Conservation (phyloP, 371 early-diverging fungal genomes). For the Cladochytrium tenue region DNA sequence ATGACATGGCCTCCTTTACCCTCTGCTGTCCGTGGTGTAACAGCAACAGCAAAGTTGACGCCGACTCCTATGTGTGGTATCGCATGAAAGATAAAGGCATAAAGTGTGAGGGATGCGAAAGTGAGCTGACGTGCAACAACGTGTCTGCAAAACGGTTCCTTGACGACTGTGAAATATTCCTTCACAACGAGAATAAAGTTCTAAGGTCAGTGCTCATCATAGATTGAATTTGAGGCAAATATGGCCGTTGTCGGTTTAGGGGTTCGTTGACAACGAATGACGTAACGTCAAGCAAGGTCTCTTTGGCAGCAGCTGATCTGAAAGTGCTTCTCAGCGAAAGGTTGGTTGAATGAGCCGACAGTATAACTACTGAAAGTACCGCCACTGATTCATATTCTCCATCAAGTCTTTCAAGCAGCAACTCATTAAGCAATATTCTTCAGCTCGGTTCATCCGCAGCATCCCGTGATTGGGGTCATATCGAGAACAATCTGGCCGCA, state of each 20-base stretch:
- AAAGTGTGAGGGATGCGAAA: constrained; percentile 13
- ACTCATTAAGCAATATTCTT: background rate
- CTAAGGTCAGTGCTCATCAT: background rate
- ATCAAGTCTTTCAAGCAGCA: no score
- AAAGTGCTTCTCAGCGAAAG: background rate
- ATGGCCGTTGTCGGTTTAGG: background rate
- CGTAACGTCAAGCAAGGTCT: background rate
- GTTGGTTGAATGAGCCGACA: no score
- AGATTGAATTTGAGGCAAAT: background rate
- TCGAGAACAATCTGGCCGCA: background rate
- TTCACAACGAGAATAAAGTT: background rate
- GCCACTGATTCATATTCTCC: no score
- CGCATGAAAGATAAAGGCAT: constrained; percentile 22
- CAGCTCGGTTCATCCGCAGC: background rate
- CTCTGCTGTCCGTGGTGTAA: constrained; percentile 25
- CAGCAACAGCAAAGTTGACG: background rate
- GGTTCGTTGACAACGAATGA: background rate
- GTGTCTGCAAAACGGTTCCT: constrained; percentile 23
- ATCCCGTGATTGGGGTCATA: background rate
- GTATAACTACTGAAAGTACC: no score
- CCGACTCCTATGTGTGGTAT: constrained; percentile 9
- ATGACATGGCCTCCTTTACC: constrained; percentile 7
- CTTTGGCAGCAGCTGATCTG: background rate
- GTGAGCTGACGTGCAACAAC: constrained; percentile 6
- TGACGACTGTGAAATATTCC: background rate